Evolutionary conservation across 257 asterid genomes (phyloP).

Genomic region (Nicotiana noctiflora): DNA sequence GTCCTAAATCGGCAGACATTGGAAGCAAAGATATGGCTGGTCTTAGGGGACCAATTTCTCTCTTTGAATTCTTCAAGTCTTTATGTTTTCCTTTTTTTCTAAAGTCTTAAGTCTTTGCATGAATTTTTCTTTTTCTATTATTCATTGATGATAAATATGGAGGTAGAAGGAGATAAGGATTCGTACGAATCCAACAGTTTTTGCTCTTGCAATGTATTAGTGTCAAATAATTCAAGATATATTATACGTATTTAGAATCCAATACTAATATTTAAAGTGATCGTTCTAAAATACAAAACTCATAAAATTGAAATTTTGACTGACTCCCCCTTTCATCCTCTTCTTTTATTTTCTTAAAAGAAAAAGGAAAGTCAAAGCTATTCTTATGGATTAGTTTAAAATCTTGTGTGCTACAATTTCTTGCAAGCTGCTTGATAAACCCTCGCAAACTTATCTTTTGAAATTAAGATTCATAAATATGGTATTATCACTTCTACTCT

Average conservation of each 20-base stretch:
- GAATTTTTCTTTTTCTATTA: neutral
- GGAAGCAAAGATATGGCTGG: neutral
- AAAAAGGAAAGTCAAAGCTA: neutral
- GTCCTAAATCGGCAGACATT: constrained; percentile 2
- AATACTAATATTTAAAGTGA: too few relatives aligned
- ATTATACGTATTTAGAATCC: too few relatives aligned
- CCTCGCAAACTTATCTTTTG: neutral
- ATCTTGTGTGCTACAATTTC: neutral
- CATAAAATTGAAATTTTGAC: too few relatives aligned
- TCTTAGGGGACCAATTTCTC: neutral
- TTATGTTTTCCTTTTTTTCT: neutral
- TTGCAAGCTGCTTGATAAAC: neutral
- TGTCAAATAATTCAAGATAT: too few relatives aligned
- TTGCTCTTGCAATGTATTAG: too few relatives aligned
- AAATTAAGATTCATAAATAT: neutral
- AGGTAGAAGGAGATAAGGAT: too few relatives aligned
- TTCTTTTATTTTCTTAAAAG: neutral
- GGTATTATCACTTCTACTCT: too few relatives aligned
- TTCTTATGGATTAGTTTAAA: neutral
- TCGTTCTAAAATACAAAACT: too few relatives aligned
- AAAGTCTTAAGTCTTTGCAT: neutral
- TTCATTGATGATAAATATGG: neutral
- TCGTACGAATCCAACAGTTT: too few relatives aligned
- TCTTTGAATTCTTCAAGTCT: neutral
- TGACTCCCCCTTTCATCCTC: neutral